phyloP scores from a whole-genome alignment of 139 green algal genomes.

The Picochlorum sp. region DNA sequence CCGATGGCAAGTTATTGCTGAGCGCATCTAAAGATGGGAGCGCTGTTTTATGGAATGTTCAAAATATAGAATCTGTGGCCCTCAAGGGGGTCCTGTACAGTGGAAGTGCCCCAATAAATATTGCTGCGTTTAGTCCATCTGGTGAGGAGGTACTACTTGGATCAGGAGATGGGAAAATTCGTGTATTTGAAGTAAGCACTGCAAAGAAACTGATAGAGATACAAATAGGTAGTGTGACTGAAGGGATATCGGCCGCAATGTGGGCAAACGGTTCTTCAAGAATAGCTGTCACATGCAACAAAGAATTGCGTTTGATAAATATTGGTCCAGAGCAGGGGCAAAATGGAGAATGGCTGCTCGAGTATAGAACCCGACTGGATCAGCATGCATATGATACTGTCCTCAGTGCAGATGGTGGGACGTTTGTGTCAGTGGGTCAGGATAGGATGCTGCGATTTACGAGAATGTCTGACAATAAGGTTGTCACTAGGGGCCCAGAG shows the following conservation, averaged over 20 bases:
- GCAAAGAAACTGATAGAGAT: constrained; percentile 9
- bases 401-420: constrained; percentile 47
- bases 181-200: constrained; percentile 36
- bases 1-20: constrained; percentile 48
- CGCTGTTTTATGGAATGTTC: constrained; percentile 50
- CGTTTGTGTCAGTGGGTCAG: constrained; percentile 49
- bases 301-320: constrained; percentile 9
- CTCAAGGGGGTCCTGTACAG: constrained; percentile 4
- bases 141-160: constrained; percentile 20
- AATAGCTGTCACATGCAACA: constrained; percentile 62
- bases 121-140: constrained; percentile 54
- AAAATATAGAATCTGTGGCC: background rate
- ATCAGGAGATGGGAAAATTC: constrained; percentile 30
- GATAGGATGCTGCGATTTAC: constrained; percentile 39
- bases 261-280: constrained; percentile 51
- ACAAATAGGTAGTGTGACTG: background rate
- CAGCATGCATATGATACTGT: constrained; percentile 70
- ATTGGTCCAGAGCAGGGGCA: background rate
- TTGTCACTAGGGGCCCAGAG: constrained; percentile 24
- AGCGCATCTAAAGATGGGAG: constrained; percentile 62
- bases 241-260: constrained; percentile 46
- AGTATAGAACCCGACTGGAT: constrained; percentile 18
- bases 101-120: constrained; percentile 22
- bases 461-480: constrained; percentile 41
- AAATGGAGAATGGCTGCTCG: constrained; percentile 9